A percentile compares a stretch with the other conserved stretches of the same genome.
These are phyloP conservation scores for Myxozyma udenii DNA, from an alignment of 805 yeast genomes.

Conservation along the genomic window DNA sequence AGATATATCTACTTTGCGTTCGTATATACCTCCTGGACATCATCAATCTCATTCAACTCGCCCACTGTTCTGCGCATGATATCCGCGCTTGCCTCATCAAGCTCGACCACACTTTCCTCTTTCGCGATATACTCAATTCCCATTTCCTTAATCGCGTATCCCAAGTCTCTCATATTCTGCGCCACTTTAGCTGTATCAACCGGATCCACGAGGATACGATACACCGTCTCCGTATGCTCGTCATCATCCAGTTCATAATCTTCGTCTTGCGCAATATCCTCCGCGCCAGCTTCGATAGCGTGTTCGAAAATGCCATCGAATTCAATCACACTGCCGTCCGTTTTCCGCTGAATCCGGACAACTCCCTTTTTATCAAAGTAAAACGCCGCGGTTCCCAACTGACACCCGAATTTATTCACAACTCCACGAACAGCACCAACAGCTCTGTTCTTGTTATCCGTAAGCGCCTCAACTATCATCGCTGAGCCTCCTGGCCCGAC, in stretches of 20 bases:
- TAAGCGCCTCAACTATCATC: slow-evolving; percentile 64
- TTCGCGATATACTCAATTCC: slow-evolving; percentile 67
- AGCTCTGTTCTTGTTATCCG: slow-evolving; percentile 85
- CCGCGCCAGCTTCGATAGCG: slow-evolving; percentile 70
- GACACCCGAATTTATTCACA: slow-evolving; percentile 58
- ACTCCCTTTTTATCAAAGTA: slow-evolving; percentile 78
- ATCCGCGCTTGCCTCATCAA: slow-evolving; percentile 52
- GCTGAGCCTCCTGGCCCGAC: slow-evolving; percentile 92
- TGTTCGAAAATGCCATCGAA: slow-evolving; percentile 72
- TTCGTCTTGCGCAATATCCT: slow-evolving; percentile 44
- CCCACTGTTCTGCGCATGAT: slow-evolving; percentile 56
- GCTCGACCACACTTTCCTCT: slow-evolving; percentile 55
- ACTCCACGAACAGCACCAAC: slow-evolving; percentile 71
- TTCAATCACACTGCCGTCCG: slow-evolving; percentile 27
- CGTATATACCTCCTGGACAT: slow-evolving; percentile 74
- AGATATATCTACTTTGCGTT: slow-evolving; percentile 42
- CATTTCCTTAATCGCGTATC: slow-evolving; percentile 64
- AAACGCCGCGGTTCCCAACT: slow-evolving; percentile 72
- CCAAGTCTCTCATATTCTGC: slow-evolving; percentile 49
- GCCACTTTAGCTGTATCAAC: slow-evolving; percentile 61
- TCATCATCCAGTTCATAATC: slow-evolving; percentile 40
- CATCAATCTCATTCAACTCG: slow-evolving; percentile 73
- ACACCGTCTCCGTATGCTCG: slow-evolving; percentile 34
- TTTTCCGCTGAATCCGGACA: slow-evolving; percentile 37
- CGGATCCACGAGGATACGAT: slow-evolving; percentile 61